phyloP scores from a whole-genome alignment of 352 stramenopile species.

The Pythium phragmiticola region DNA sequence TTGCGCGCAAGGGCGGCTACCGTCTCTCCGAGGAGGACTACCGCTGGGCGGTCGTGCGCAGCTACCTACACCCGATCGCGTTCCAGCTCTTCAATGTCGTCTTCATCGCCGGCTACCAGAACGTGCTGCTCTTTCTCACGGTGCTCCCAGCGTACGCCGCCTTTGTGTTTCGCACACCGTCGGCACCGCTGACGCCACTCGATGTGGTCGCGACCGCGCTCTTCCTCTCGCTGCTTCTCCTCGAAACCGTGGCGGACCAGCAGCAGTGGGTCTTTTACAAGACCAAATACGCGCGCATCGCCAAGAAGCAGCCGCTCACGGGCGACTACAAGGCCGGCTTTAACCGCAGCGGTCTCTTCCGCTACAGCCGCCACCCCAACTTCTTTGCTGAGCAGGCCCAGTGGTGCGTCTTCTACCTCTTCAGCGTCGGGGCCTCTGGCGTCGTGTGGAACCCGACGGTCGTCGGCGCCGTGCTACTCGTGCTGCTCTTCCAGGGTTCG shows the following conservation, averaged over 20 bases:
- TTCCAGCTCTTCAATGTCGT: conserved; percentile 90
- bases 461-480: conserved; percentile 77
- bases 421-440: conserved; percentile 67
- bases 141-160: conserved; percentile 68
- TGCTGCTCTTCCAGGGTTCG: conserved; percentile 89
- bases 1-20: conserved; percentile 90
- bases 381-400: conserved; percentile 90
- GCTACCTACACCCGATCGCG: conserved; percentile 76
- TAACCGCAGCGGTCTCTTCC: conserved; percentile 88
- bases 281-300: conserved; percentile 74
- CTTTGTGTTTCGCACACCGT: conserved; percentile 37
- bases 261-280: conserved; percentile 92
- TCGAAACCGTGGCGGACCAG: conserved; percentile 91
- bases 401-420: conserved; percentile 92
- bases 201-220: conserved; percentile 62
- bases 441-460: conserved; percentile 68
- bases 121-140: conserved; percentile 85
- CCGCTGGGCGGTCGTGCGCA: conserved; percentile 83
- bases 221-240: conserved; percentile 66
- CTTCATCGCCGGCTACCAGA: conserved; percentile 91
- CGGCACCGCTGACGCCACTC: conserved; percentile 47
- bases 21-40: conserved; percentile 91
- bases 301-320: conserved; percentile 53
- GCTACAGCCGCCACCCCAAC: conserved; percentile 92
- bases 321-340: conserved; percentile 73